Evolutionary conservation across 768 basidiomycete species (phyloP).

Genomic region (Hebeloma cylindrosporum): DNA sequence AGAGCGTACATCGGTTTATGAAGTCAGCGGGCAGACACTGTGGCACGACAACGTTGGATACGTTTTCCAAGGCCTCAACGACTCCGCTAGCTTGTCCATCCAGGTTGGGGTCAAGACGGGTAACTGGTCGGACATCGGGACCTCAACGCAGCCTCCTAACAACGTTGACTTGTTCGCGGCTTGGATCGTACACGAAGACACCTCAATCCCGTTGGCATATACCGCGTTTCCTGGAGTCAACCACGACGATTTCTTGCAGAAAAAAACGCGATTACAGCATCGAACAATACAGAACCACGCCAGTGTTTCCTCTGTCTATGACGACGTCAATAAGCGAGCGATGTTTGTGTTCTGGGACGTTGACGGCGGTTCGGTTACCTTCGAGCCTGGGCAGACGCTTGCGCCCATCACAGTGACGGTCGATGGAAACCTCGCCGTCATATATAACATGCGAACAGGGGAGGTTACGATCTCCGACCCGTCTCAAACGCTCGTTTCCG

Average conservation of each 20-base stretch:
- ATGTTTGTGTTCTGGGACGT: constrained; percentile 61
- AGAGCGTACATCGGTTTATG: constrained; percentile 11
- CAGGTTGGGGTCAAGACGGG: constrained; percentile 52
- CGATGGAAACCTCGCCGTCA: constrained; percentile 43
- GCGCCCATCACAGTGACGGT: constrained; percentile 34
- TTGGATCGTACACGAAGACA: constrained; percentile 47
- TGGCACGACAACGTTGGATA: constrained; percentile 75
- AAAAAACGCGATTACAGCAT: constrained; percentile 32
- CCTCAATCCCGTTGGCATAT: constrained; percentile 46
- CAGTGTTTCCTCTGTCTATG: constrained; percentile 50
- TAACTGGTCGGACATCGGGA: constrained; percentile 63
- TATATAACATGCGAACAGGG: constrained; percentile 41
- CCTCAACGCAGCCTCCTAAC: constrained; percentile 55
- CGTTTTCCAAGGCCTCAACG: constrained; percentile 35
- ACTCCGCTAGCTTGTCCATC: constrained; percentile 35
- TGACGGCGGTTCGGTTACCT: constrained; percentile 41
- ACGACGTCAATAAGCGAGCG: constrained; percentile 37
- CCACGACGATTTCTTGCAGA: constrained; percentile 37
- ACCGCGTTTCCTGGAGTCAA: constrained; percentile 54
- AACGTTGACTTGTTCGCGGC: constrained; percentile 66
- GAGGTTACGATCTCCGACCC: constrained; percentile 64
- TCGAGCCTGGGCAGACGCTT: constrained; percentile 25
- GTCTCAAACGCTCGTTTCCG: constrained; percentile 46
- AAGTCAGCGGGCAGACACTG: constrained; percentile 35
- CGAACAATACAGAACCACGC: constrained; percentile 47